phyloP scores from a whole-genome alignment of 2,329 filamentous ascomycete genomes.

The Metarhizium sp. region DNA sequence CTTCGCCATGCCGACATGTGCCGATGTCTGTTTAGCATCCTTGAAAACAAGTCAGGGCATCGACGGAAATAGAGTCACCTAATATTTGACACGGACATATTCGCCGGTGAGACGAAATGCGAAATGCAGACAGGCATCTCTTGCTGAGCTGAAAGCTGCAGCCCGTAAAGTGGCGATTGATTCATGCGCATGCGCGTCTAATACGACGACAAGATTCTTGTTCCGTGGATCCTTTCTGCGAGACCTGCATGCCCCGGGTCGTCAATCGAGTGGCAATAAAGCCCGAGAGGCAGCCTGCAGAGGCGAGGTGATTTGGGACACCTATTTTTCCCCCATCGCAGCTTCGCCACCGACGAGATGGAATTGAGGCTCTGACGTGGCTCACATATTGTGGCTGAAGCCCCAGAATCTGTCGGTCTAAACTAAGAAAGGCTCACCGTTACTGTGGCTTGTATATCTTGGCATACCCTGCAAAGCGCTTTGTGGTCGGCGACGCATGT shows the following conservation, averaged over 20 bases:
- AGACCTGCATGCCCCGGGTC: constrained; percentile 9
- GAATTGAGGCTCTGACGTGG: constrained; percentile 29
- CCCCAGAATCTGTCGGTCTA: constrained; percentile 6
- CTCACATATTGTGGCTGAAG: constrained; percentile 25
- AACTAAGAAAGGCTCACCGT: constrained; percentile 5
- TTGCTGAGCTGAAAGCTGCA: constrained; percentile 11
- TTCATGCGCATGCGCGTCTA: constrained; percentile 5
- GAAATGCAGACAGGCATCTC: neutral
- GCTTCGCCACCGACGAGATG: constrained; percentile 29
- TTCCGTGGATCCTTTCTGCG: constrained; percentile 4
- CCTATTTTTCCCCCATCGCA: neutral
- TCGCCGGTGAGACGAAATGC: neutral
- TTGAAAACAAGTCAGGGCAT: neutral
- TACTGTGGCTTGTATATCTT: constrained; percentile 10
- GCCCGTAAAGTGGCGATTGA: neutral
- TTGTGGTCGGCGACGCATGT: constrained; percentile 4
- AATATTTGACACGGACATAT: neutral
- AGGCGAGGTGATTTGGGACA: constrained; percentile 2
- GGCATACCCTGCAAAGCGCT: neutral
- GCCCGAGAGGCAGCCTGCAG: constrained; percentile 9
- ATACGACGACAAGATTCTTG: neutral
- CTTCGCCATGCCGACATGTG: neutral
- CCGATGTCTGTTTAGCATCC: neutral
- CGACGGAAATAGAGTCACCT: neutral
- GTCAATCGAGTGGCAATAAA: constrained; percentile 10